Base-by-base conservation (phyloP, 2,329 filamentous ascomycete species). In the Phaeophleospora eucalypticola region DNA sequence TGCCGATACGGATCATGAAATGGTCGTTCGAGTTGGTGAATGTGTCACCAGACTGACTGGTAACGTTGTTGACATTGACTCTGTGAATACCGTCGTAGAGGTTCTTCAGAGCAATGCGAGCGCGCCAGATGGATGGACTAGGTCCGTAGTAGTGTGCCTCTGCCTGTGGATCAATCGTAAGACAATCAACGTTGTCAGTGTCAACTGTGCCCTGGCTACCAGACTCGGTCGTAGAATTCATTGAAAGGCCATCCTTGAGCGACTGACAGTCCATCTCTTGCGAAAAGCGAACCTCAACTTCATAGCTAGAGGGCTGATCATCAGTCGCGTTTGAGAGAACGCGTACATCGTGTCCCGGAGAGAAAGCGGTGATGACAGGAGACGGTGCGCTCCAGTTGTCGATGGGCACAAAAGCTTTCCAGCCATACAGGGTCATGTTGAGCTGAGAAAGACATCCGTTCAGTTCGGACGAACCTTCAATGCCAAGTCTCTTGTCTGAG, bases 21-120 rank as follows among this genome's bases (percentile, higher is more conserved):
- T 78, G 75, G 51, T 85, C 81, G n/a, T 72, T 64, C 0, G 78
- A 69, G 39, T 74, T 68, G 0, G 79, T 83, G 18, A 66, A 66
- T 1, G 48, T 58, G 12, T 65, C 67, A 2, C 71, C 71, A 17
- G 67, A 65, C 3, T 63, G 59, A 34, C 68, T 71, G 2, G 72
- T 71, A 16, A 74, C 72, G 53, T 83, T 83, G 41, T 70, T 73
- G 37, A 84, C 65, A 0, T 76, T 80, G 43, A 84, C 58, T 24
- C 72, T 69, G 58, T 85, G 78, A 16, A 85, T 68, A 21, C 82
- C 82, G 49, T 85, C 77, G 7, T 77, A 75, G 1, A 84, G 78
- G 38, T 78, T 74, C 7, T 67, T 69, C 19, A 85, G 60, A 4
- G 68, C 77, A 12, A 74, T 75, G 2, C 67, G 71, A 65, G 76